Conservation (phyloP, 192 early-diverging fungal species). For the Fimicolochytrium jonesii region DNA sequence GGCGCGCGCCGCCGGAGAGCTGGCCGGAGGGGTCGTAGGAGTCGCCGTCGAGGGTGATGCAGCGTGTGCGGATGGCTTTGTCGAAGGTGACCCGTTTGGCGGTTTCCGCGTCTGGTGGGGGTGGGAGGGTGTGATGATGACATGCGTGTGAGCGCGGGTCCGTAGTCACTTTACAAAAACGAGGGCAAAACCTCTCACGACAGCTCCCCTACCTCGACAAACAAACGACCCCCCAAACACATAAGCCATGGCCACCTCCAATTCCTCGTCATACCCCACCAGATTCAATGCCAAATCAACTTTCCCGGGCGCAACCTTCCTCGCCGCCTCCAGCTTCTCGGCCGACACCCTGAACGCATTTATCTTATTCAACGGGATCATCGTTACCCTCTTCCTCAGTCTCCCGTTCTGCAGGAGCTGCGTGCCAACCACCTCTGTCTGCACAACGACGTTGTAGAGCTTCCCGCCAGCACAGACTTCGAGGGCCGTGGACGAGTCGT, state of each 20-base stretch:
- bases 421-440: slow-evolving; percentile 75
- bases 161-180: neutral
- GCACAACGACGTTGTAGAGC: slow-evolving; percentile 95
- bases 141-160: neutral
- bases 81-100: slow-evolving; percentile 89
- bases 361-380: slow-evolving; percentile 98
- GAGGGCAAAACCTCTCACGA: neutral
- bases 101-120: slow-evolving; percentile 60
- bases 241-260: slow-evolving; percentile 82
- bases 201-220: slow-evolving; percentile 52
- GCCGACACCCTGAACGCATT: slow-evolving; percentile 48
- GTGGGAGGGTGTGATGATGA: neutral
- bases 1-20: slow-evolving; percentile 85
- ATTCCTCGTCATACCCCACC: slow-evolving; percentile 73
- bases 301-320: slow-evolving; percentile 79
- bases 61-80: slow-evolving; percentile 73
- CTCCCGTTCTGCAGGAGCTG: slow-evolving; percentile 74
- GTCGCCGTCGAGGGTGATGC: slow-evolving; percentile 97
- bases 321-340: slow-evolving; percentile 61
- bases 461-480: slow-evolving; percentile 93
- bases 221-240: slow-evolving; percentile 94
- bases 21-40: slow-evolving; percentile 93
- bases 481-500: slow-evolving; percentile 69
- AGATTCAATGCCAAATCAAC: slow-evolving; percentile 84
- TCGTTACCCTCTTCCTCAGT: slow-evolving; percentile 74